phyloP scores from a whole-genome alignment of 495 filamentous ascomycete genomes.

The Hamigera avellanea region DNA sequence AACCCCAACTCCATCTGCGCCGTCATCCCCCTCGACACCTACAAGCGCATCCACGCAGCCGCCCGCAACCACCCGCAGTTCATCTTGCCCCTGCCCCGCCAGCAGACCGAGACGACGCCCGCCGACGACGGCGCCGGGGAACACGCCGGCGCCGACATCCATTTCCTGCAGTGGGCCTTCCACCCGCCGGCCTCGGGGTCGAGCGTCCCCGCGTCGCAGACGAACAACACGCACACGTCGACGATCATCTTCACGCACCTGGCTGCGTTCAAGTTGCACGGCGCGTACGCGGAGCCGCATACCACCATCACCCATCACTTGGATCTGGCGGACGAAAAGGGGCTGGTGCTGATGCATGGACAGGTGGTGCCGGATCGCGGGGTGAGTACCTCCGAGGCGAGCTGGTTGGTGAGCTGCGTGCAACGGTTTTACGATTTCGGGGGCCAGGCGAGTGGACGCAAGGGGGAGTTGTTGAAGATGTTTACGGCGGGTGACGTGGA shows the following conservation, averaged over 20 bases:
- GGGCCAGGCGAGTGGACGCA: conserved; percentile 39
- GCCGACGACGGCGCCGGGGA: no score
- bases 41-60: conserved; percentile 49
- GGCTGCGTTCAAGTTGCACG: conserved; percentile 82
- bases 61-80: conserved; percentile 75
- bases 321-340: conserved; percentile 61
- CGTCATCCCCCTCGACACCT: conserved; percentile 60
- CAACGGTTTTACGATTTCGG: conserved; percentile 84
- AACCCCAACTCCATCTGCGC: conserved; percentile 67
- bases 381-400: conserved; percentile 65
- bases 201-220: conserved; percentile 37
- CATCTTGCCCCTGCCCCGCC: conserved; percentile 77
- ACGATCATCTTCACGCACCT: conserved; percentile 89
- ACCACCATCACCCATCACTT: conserved; percentile 86
- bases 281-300: conserved; percentile 80
- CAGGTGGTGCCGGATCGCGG: conserved; percentile 65
- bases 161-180: conserved; percentile 56
- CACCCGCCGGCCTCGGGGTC: conserved; percentile 76
- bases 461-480: conserved; percentile 60
- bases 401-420: conserved; percentile 84
- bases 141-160: conserved; percentile 26
- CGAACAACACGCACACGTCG: conserved; percentile 44
- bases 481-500: conserved; percentile 63
- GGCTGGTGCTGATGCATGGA: conserved; percentile 75
- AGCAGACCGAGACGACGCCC: conserved; percentile 11